Conservation (phyloP, 2,329 filamentous ascomycete genomes). For the Fusarium coicis region DNA sequence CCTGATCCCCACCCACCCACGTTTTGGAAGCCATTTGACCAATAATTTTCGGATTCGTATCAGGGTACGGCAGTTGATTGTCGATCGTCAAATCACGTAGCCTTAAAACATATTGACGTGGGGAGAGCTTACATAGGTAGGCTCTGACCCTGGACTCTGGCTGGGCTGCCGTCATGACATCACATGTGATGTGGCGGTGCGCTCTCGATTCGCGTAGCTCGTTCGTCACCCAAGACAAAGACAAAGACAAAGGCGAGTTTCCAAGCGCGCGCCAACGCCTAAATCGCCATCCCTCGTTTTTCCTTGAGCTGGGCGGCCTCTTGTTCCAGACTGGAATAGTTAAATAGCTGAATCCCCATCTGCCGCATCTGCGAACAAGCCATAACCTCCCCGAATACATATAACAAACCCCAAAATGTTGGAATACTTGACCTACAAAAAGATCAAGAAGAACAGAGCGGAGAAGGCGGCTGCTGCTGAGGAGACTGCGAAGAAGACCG, state of each 20-base stretch:
- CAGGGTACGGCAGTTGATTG: conserved; percentile 26
- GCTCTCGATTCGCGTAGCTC: conserved; percentile 21
- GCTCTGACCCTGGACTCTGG: conserved; percentile 6
- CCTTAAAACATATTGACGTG: conserved; percentile 3
- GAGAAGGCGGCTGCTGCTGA: conserved; percentile 55
- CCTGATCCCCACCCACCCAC: background rate
- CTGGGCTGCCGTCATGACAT: conserved; percentile 44
- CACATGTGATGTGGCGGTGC: conserved; percentile 50
- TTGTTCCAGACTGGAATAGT: background rate
- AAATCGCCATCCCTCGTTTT: conserved; percentile 15
- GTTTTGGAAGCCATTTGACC: background rate
- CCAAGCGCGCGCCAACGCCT: conserved; percentile 42
- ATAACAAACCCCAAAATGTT: conserved; percentile 58
- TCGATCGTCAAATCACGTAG: conserved; percentile 28
- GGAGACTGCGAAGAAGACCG: conserved; percentile 32
- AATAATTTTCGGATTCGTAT: conserved; percentile 30
- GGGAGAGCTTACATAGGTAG: background rate
- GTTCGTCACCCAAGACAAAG: conserved; percentile 23
- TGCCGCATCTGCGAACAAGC: background rate
- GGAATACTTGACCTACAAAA: conserved; percentile 72
- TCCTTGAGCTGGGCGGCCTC: conserved; percentile 34
- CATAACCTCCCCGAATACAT: background rate
- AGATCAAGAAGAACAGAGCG: conserved; percentile 68
- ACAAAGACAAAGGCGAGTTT: conserved; percentile 40
- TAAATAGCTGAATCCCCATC: conserved; percentile 22